Percentiles rank a stretch among this genome's conserved stretches.
phyloP scores from a whole-genome alignment of 2,329 filamentous ascomycete species.

The Zasmidium cellare region DNA sequence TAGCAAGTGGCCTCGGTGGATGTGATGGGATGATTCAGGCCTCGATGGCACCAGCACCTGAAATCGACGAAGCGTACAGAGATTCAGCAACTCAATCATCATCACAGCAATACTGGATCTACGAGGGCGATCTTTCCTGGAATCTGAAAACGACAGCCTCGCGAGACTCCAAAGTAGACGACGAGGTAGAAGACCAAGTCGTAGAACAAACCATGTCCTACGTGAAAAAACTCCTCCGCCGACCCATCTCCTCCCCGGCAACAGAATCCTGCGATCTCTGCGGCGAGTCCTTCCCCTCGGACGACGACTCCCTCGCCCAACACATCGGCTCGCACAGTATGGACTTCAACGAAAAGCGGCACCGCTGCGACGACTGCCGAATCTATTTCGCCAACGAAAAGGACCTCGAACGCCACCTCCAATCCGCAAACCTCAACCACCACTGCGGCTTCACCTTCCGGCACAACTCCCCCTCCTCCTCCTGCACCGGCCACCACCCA shows the following conservation, averaged over 20 bases:
- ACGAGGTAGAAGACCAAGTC: conserved; percentile 9
- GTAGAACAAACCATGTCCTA: conserved; percentile 19
- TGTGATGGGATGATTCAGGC: conserved; percentile 23
- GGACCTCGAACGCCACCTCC: conserved; percentile 23
- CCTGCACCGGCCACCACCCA: conserved; percentile 23
- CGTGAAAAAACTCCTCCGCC: conserved; percentile 17
- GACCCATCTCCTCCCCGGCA: conserved; percentile 12
- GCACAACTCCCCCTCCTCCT: conserved; percentile 11
- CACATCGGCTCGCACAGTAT: conserved; percentile 25
- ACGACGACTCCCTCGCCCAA: conserved; percentile 16
- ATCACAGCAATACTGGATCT: conserved; percentile 25
- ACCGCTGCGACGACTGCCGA: conserved; percentile 25
- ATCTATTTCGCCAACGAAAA: conserved; percentile 27
- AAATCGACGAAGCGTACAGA: conserved; percentile 13
- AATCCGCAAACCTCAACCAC: conserved; percentile 21
- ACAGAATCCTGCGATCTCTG: conserved; percentile 22
- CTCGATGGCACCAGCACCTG: conserved; percentile 9
- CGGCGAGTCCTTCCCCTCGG: conserved; percentile 16
- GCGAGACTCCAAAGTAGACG: conserved; percentile 4
- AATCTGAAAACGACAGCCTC: neutral
- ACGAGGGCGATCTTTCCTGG: conserved; percentile 23
- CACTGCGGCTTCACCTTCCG: conserved; percentile 27
- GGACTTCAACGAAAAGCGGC: conserved; percentile 25
- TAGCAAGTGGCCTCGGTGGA: conserved; percentile 22
- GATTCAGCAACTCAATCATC: conserved; percentile 5